These are phyloP conservation scores for Pholiota adiposa DNA, from an alignment of 1,284 basidiomycete genomes.

Conservation along the genomic window DNA sequence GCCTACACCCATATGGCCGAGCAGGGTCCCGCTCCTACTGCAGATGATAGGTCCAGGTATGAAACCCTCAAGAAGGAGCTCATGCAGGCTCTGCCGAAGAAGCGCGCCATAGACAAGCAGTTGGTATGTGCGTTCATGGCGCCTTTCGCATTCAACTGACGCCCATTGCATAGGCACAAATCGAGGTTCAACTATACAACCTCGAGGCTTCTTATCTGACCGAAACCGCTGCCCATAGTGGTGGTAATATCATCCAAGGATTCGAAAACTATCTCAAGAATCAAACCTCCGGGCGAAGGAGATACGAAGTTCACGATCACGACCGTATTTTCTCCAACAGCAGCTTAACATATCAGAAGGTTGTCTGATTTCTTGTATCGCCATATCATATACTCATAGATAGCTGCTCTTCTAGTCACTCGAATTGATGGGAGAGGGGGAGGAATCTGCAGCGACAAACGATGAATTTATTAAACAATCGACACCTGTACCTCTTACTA, in stretches of 20 bases:
- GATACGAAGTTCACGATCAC: constrained; percentile 73
- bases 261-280: constrained; percentile 85
- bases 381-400: neutral
- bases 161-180: constrained; percentile 52
- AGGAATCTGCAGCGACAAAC: constrained; percentile 54
- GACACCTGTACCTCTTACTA: constrained; percentile 65
- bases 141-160: constrained; percentile 4
- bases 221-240: constrained; percentile 72
- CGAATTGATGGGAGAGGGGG: constrained; percentile 74
- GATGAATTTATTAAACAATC: constrained; percentile 65
- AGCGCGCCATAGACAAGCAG: constrained; percentile 71
- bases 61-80: constrained; percentile 75
- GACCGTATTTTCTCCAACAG: constrained; percentile 82
- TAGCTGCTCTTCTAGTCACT: constrained; percentile 57
- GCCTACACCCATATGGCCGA: constrained; percentile 36
- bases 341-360: constrained; percentile 75
- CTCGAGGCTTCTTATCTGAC: constrained; percentile 74
- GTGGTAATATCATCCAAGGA: constrained; percentile 83
- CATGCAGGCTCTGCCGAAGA: constrained; percentile 68
- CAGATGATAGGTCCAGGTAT: constrained; percentile 70
- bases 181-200: constrained; percentile 76
- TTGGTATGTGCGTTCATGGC: constrained; percentile 50
- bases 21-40: constrained; percentile 38
- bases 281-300: constrained; percentile 63
- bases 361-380: constrained; percentile 29